Base-by-base conservation (phyloP, 108 stramenopile genomes). In the Conticribra guillardii region DNA sequence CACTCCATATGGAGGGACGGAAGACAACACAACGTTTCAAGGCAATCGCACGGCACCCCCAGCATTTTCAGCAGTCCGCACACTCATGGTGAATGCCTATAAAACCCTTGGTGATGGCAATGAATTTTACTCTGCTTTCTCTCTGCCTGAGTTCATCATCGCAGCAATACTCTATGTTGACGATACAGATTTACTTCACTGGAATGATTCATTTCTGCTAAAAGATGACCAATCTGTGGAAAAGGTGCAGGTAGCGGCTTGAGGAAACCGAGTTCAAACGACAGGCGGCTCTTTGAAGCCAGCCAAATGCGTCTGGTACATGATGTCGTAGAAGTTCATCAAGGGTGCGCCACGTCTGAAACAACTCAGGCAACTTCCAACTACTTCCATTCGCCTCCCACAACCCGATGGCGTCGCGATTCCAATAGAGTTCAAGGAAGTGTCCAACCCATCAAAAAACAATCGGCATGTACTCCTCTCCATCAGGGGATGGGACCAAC, bases 261-360 rank as follows among this genome's bases (percentile, higher is more conserved):
- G 67, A 54, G 67, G 30, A 7, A 15, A 21, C 4, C 11, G 37
- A 3, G 41, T 68, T 2, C 41, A 41, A n/a, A 22, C 54, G 1
- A 68, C 32, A 5, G 67, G 67, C 17, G 67, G 67, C 4, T 44
- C 23, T 18, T 11, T 68, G 0, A 68, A 68, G 16, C 52, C 27
- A 4, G 30, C 8, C 1, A 68, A 68, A 56, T 68, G 54, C 24
- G 55, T 68, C 23, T 68, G 67, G 67, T 68, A 68, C 19, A 58
- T 59, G 54, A 32, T 68, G 23, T 7, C 45, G 16, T 68, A 33
- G 56, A 44, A 47, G 11, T 68, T 48, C 27, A 11, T 0, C 7
- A 29, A 2, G 0, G 67, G 67, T 16, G 18, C 0, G 2, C 48
- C 62, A 8, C 24, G 27, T 16, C 62, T 64, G 2, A 41, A 45